Conservation (phyloP, 352 stramenopile genomes). For the Blastocystis sp. region DNA sequence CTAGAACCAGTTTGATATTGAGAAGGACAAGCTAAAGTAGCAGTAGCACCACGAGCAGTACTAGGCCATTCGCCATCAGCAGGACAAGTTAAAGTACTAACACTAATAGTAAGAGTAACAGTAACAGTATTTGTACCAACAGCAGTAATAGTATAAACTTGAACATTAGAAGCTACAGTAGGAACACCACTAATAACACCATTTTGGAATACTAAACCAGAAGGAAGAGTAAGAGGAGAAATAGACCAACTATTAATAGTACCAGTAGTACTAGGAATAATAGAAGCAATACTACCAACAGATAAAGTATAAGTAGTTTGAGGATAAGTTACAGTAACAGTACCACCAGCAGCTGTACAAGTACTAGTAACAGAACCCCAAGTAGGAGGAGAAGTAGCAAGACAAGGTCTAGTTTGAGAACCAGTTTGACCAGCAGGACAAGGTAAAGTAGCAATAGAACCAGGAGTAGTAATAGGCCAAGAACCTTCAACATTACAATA, state of each 20-base stretch:
- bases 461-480: slow-evolving; percentile 21
- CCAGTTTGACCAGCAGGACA: slow-evolving; percentile 20
- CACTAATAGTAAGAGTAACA: slow-evolving; percentile 20
- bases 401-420: not conserved
- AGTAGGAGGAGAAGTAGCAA: not conserved
- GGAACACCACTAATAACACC: slow-evolving; percentile 21
- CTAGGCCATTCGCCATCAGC: slow-evolving; percentile 18
- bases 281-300: slow-evolving; percentile 6
- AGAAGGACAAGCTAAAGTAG: slow-evolving; percentile 10
- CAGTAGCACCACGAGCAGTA: slow-evolving; percentile 1
- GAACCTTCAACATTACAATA: slow-evolving; percentile 14
- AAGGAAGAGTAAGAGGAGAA: slow-evolving; percentile 8
- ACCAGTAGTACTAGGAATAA: slow-evolving; percentile 17
- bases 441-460: not conserved
- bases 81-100: slow-evolving; percentile 3
- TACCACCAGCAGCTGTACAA: not conserved
- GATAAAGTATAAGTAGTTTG: slow-evolving; percentile 2
- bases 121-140: not conserved
- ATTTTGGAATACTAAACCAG: slow-evolving; percentile 22
- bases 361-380: slow-evolving; percentile 29
- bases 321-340: slow-evolving; percentile 6
- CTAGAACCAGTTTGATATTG: slow-evolving; percentile 7
- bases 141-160: slow-evolving; percentile 5
- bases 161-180: slow-evolving; percentile 1
- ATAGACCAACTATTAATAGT: slow-evolving; percentile 3